These are phyloP conservation scores for Planoprotostelium fungivorum DNA, from an alignment of 78 protist genomes.

Conservation along the genomic window DNA sequence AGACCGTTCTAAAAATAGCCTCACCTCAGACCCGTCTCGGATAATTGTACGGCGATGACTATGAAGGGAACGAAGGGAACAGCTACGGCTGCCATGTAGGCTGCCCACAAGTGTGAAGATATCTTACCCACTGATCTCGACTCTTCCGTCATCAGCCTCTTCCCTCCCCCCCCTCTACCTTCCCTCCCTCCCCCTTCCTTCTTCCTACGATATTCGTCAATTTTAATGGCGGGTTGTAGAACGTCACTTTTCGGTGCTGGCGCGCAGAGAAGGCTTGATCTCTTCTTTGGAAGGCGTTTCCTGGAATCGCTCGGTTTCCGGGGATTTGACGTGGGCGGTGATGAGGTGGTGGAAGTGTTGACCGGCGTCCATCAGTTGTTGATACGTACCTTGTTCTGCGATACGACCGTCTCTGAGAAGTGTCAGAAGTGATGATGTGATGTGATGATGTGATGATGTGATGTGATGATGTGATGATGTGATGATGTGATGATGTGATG, in stretches of 20 bases:
- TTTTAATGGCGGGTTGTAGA: no score
- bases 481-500: no score
- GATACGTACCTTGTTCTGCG: conserved; percentile 59
- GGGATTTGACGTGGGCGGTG: not conserved
- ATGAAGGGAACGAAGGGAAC: not conserved
- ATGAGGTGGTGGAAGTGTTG: conserved; percentile 17
- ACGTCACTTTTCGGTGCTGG: not conserved
- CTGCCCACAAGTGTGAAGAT: not conserved
- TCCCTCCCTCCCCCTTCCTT: no score
- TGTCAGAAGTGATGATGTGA: no score
- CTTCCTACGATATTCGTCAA: no score
- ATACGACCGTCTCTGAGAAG: conserved; percentile 58
- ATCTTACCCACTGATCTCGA: not conserved
- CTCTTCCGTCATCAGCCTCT: not conserved
- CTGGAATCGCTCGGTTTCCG: conserved; percentile 11
- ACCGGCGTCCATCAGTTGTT: conserved; percentile 11
- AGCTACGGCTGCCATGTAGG: not conserved
- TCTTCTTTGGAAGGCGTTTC: not conserved
- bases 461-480: no score
- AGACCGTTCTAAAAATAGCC: not conserved
- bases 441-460: no score
- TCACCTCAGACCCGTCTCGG: not conserved
- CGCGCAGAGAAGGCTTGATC: not conserved
- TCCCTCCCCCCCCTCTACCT: not conserved
- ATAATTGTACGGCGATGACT: not conserved